A percentile compares a stretch with the other conserved stretches of the same genome.
Evolutionary conservation across 306 rosid species (phyloP).

Genomic region (Citrullus colocynthis): DNA sequence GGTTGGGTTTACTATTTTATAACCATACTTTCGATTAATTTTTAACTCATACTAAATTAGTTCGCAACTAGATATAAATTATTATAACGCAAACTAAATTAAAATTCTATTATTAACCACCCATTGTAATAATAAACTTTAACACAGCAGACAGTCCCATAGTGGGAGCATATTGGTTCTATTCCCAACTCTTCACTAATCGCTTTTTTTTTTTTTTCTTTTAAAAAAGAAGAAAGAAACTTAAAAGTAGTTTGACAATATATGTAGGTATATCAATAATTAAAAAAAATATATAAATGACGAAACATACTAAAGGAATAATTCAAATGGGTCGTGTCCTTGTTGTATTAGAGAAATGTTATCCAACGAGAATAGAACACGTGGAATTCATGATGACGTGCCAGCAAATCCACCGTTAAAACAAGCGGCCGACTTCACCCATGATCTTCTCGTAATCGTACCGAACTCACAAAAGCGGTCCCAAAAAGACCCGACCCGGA

Average conservation of each 20-base stretch:
- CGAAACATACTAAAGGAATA: not conserved
- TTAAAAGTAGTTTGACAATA: not conserved
- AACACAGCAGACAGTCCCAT: too few species aligned
- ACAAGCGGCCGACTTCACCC: not conserved
- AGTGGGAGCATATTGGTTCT: too few species aligned
- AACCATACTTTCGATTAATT: too few species aligned
- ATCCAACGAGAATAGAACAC: not conserved
- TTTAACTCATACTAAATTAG: too few species aligned
- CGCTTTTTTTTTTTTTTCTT: too few species aligned
- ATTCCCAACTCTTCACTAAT: too few species aligned
- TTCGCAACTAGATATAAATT: too few species aligned
- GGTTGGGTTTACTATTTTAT: too few species aligned
- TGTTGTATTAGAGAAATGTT: not conserved
- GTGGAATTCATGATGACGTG: conserved; percentile 20
- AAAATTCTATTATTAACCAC: too few species aligned
- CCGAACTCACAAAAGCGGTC: conserved; percentile 10
- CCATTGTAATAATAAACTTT: too few species aligned
- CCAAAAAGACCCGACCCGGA: conserved; percentile 30
- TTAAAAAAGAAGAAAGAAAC: too few species aligned
- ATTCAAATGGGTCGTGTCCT: not conserved
- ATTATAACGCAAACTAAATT: too few species aligned
- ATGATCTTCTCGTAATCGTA: conserved; percentile 6
- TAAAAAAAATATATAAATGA: not conserved
- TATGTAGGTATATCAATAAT: not conserved
- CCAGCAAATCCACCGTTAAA: conserved; percentile 11